Base-by-base conservation (phyloP, 768 basidiomycete genomes). In the Calocybe indica region DNA sequence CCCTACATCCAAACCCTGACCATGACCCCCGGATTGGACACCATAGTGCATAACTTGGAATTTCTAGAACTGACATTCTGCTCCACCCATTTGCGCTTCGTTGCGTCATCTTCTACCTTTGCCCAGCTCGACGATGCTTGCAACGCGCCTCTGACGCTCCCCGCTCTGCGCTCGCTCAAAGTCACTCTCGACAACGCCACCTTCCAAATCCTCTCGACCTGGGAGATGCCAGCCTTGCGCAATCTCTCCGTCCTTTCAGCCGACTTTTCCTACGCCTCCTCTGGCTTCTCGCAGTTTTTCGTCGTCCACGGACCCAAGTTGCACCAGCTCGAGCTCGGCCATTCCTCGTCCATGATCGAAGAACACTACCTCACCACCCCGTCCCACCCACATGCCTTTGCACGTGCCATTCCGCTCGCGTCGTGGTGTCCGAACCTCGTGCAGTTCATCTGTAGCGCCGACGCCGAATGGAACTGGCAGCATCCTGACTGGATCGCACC, bases 381-480 rank as follows among this genome's bases (percentile, higher is more conserved):
- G 1, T 64, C 65, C 62, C 53, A 53, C 34, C 58, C 47, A 52
- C 37, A 61, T 60, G 41, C 58, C 59, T 31, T 52, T 56, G 35
- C 45, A n/a, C 41, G 42, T 38, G 40, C 53, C 31, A 68, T 80
- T 12, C 76, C 76, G 4, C 70, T 88, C 5, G 80, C 79, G n/a
- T 69, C 70, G 12, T 84, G 81, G 80, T 85, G 83, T 52, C 86
- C 86, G 0, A 80, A 82, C 52, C 68, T 88, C 34, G 67, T 66
- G 32, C 74, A 85, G 55, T 83, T 88, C 60, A 82, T 88, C 42
- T 87, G 84, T 58, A 78, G 75, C 38, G 85, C 86, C 1, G 84
- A 88, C 50, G 85, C 85, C 1, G 85, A 85, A 56, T 88, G 86
- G 86, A 83, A 87, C 52, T 88, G 86, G 86, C 74, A 80, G 54